Evolutionary conservation across 2,329 filamentous ascomycete genomes (phyloP).

Genomic region (Chrysosporium queenslandicum): DNA sequence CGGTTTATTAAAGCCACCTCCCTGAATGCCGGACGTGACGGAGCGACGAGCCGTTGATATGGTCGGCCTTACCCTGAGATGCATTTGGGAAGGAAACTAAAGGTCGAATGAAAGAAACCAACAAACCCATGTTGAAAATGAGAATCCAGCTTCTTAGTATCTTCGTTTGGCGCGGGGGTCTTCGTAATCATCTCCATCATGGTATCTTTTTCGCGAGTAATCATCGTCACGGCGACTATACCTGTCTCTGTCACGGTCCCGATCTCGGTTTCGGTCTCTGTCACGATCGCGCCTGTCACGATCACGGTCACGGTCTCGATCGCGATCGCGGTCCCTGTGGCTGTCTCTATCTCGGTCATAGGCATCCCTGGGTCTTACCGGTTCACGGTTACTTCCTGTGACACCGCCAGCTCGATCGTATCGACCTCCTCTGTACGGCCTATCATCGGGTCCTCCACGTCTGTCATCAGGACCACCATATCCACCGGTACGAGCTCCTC

Average conservation of each 20-base stretch:
- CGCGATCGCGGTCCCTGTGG: conserved; percentile 46
- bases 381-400: conserved; percentile 74
- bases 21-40: neutral
- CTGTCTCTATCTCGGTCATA: conserved; percentile 43
- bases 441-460: conserved; percentile 52
- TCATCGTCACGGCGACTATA: conserved; percentile 44
- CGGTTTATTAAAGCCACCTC: too few species aligned
- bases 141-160: conserved; percentile 38
- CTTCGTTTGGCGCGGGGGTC: conserved; percentile 55
- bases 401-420: conserved; percentile 43
- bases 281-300: conserved; percentile 39
- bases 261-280: conserved; percentile 30
- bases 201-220: conserved; percentile 54
- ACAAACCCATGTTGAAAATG: conserved; percentile 27
- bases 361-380: conserved; percentile 59
- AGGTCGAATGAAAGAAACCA: conserved; percentile 36
- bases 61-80: conserved; percentile 30
- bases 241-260: conserved; percentile 43
- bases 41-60: neutral
- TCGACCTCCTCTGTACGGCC: conserved; percentile 40
- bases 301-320: conserved; percentile 48
- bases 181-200: conserved; percentile 71
- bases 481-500: conserved; percentile 46
- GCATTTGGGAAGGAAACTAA: conserved; percentile 21
- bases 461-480: conserved; percentile 37